Base-by-base conservation (phyloP, 306 rosid genomes). In the Cucumis melo region DNA sequence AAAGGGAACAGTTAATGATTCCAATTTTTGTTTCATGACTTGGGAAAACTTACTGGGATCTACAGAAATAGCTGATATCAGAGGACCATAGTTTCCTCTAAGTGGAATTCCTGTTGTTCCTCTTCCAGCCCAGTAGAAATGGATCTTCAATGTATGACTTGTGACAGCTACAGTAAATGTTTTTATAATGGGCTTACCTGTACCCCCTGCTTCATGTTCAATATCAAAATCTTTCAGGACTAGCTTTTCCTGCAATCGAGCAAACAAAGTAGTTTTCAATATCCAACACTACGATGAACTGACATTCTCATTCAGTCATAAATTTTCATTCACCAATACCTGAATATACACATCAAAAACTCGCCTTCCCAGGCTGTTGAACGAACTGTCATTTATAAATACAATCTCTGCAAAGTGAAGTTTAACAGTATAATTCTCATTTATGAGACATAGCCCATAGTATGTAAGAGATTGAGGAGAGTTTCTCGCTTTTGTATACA, bases 21-120 rank as follows among this genome's bases (percentile, higher is more conserved):
- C 42, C 75, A 66, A 42, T 55, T 59, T 19, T 10, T 75, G 53
- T 61, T 66, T 58, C 57, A 73, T 1, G 21, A 32, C 63, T 51
- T 11, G n/a, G 27, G 55, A 76, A 8, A 70, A 90, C 97, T 93
- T 88, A 91, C 98, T 93, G 53, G 97, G 91, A 80, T 88, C 85
- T 57, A 91, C 91, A 50, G 97, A 90, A 62, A 93, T 93, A 76
- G 97, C 98, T 53, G 97, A 90, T 80, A 93, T 71, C 39, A 91
- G 85, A 82, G 98, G 98, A 73, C 98, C 98, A 76, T 93, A 93
- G 82, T 74, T 85, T 75, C 98, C 97, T 87, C 98, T 86, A 29
- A 79, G 73, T 19, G 98, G 98, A 79, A 93, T 93, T 84, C 98
- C 98, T n/a, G 97, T 93, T 46, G 98, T 91, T 82, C 98, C 98